phyloP scores from a whole-genome alignment of 179 eudicot genomes.

The Vitellaria paradoxa region DNA sequence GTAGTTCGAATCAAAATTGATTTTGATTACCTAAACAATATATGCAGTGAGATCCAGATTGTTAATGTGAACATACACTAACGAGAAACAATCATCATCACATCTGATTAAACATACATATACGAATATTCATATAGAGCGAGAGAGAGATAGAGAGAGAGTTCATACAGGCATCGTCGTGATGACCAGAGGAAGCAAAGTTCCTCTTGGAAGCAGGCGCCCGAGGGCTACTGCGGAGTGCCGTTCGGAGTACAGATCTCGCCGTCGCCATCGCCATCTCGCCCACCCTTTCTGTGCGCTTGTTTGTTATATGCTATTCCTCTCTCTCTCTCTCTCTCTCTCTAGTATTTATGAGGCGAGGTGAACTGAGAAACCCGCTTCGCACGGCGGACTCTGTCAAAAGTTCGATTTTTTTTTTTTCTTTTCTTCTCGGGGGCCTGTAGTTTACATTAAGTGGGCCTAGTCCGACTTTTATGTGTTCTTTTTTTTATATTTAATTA shows the following conservation, averaged over 20 bases:
- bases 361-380: no score
- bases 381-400: no score
- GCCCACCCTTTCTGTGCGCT: neutral
- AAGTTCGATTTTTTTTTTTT: no score
- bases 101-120: neutral
- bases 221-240: constrained; percentile 40
- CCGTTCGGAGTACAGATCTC: constrained; percentile 67
- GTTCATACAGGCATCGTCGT: constrained; percentile 46
- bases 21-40: constrained; percentile 1
- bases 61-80: neutral
- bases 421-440: no score
- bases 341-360: no score
- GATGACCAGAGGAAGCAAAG: constrained; percentile 53
- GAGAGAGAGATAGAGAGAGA: neutral
- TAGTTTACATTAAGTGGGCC: no score
- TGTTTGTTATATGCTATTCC: neutral
- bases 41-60: neutral
- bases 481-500: no score
- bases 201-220: constrained; percentile 42
- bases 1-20: constrained; percentile 1
- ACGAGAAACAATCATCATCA: neutral
- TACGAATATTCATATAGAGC: neutral
- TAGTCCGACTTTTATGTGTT: no score
- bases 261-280: constrained; percentile 51
- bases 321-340: neutral